Evolutionary conservation across 2,329 filamentous ascomycete genomes (phyloP).

Genomic region (Aspergillus brunneoviolaceus): DNA sequence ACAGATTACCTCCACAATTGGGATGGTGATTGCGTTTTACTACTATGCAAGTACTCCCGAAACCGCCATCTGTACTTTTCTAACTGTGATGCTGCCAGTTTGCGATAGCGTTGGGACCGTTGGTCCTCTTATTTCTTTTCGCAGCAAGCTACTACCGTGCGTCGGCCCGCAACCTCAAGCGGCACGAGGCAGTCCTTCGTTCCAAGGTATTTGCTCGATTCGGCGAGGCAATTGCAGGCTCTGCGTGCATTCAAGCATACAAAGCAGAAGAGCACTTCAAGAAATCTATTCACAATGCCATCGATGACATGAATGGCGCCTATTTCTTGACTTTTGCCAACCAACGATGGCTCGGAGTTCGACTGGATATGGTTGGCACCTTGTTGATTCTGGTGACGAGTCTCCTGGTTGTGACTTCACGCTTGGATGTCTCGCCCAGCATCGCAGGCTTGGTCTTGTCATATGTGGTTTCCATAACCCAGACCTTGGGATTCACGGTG

Average conservation of each 20-base stretch:
- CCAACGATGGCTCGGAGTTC: conserved; percentile 85
- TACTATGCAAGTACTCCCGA: conserved; percentile 60
- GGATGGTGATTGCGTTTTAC: conserved; percentile 91
- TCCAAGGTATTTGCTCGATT: conserved; percentile 90
- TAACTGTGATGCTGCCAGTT: conserved; percentile 49
- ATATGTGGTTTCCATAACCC: conserved; percentile 89
- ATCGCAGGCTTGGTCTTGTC: conserved; percentile 85
- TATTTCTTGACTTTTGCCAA: conserved; percentile 96
- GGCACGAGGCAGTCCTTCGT: conserved; percentile 85
- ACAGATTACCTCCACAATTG: conserved; percentile 80
- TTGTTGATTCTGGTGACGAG: conserved; percentile 82
- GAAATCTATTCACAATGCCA: conserved; percentile 64
- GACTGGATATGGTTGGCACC: conserved; percentile 81
- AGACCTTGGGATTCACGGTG: conserved; percentile 95
- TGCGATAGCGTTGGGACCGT: conserved; percentile 64
- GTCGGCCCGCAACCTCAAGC: conserved; percentile 90
- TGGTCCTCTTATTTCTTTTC: conserved; percentile 76
- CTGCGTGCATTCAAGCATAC: conserved; percentile 85
- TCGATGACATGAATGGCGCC: conserved; percentile 90
- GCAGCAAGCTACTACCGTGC: conserved; percentile 85
- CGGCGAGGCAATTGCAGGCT: conserved; percentile 74
- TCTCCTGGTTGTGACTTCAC: conserved; percentile 86
- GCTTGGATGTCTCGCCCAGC: conserved; percentile 80
- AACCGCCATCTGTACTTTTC: not conserved
- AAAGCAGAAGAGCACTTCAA: conserved; percentile 76